phyloP scores from a whole-genome alignment of 176 grass and related monocot genomes.

The Guadua angustifolia region DNA sequence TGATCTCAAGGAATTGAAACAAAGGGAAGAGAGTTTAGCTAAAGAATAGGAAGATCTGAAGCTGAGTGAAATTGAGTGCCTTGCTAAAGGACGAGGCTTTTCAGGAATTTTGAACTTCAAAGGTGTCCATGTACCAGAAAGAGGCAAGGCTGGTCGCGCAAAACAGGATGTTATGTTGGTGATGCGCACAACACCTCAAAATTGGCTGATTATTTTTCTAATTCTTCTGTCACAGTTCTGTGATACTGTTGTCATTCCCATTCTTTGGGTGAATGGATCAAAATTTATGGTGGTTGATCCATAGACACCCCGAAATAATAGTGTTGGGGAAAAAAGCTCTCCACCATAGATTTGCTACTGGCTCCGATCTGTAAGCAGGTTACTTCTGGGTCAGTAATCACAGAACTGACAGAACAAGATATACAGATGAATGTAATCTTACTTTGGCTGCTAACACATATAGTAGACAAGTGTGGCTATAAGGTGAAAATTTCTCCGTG shows the following conservation, averaged over 20 bases:
- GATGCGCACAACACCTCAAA: neutral
- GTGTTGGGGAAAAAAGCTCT: neutral
- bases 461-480: neutral
- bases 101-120: slow-evolving; percentile 76
- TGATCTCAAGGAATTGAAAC: slow-evolving; percentile 60
- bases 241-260: neutral
- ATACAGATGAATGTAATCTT: slow-evolving; percentile 20
- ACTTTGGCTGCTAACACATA: slow-evolving; percentile 11
- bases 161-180: slow-evolving; percentile 21
- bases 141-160: slow-evolving; percentile 26
- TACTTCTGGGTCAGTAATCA: slow-evolving; percentile 16
- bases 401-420: neutral
- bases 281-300: slow-evolving; percentile 33
- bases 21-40: slow-evolving; percentile 64
- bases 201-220: slow-evolving; percentile 25
- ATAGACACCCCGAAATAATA: slow-evolving; percentile 43
- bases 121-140: slow-evolving; percentile 42
- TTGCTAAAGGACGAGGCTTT: slow-evolving; percentile 67
- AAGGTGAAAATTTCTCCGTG: neutral
- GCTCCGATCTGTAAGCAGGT: neutral
- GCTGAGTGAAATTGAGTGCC: slow-evolving; percentile 68
- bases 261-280: slow-evolving; percentile 54
- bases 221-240: slow-evolving; percentile 21
- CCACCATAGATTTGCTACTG: no score
- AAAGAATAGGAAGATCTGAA: slow-evolving; percentile 71